Percentiles rank a stretch among this genome's conserved stretches.
Conservation (phyloP, 208 protist species). For the Leishmania major region DNA sequence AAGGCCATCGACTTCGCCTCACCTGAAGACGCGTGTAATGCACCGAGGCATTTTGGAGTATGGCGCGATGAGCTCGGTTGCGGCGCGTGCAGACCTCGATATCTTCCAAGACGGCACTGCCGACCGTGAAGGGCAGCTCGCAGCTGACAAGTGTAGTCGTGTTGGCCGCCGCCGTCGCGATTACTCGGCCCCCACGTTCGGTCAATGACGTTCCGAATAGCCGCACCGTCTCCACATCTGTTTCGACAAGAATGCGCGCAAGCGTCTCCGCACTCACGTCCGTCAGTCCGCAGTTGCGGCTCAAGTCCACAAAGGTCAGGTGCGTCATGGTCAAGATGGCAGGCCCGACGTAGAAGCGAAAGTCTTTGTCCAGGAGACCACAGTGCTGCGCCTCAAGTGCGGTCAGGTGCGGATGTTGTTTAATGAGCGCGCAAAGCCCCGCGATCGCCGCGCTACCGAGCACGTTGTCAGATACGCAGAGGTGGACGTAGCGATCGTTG, state of each 20-base stretch:
- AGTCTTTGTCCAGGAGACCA: slow-evolving; percentile 61
- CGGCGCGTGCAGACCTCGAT: slow-evolving; percentile 26
- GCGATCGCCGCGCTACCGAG: slow-evolving; percentile 61
- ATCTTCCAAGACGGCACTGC: slow-evolving; percentile 44
- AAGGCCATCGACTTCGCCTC: not conserved
- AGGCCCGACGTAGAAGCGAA: slow-evolving; percentile 54
- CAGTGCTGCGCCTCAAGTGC: slow-evolving; percentile 57
- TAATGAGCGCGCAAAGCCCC: slow-evolving; percentile 65
- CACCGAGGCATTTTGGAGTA: slow-evolving; percentile 1
- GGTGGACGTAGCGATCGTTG: slow-evolving; percentile 59
- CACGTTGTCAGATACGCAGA: slow-evolving; percentile 65
- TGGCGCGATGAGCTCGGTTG: slow-evolving; percentile 29
- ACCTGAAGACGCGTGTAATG: slow-evolving; percentile 11
- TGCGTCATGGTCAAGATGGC: slow-evolving; percentile 36
- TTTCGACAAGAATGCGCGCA: slow-evolving; percentile 39
- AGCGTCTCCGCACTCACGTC: slow-evolving; percentile 47
- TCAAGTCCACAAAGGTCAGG: slow-evolving; percentile 57
- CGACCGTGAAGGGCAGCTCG: slow-evolving; percentile 81
- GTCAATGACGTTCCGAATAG: slow-evolving; percentile 54
- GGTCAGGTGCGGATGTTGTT: slow-evolving; percentile 50
- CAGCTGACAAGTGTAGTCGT: slow-evolving; percentile 36
- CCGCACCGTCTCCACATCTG: slow-evolving; percentile 43
- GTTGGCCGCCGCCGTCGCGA: slow-evolving; percentile 43
- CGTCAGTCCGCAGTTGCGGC: slow-evolving; percentile 66
- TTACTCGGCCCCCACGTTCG: slow-evolving; percentile 37